Base-by-base conservation (phyloP, 1,139 yeast species). In the Lodderomyces theae region DNA sequence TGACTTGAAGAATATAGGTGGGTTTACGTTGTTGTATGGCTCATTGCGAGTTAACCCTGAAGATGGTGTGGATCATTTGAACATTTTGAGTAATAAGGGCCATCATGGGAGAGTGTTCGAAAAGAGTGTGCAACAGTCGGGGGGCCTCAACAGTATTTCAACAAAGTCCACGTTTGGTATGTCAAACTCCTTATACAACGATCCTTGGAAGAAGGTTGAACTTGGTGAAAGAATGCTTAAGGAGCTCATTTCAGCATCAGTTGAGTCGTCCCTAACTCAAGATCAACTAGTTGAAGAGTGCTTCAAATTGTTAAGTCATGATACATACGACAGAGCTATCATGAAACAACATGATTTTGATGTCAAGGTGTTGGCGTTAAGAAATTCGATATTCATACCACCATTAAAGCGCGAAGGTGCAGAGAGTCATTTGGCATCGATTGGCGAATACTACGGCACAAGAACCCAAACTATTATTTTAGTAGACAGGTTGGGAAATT, bases 21-120 rank as follows among this genome's bases (percentile, higher is more conserved):
- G 95, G n/a, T 90, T 90, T 59, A 80, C 86, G 6, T 64, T 92
- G 47, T 60, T 92, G 33, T 85, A 82, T 57, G 97, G 97, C 0
- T 69, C 72, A 38, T 57, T 82, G 8, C 48, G 52, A 4, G 39
- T 58, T 12, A 54, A 60, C 35, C 51, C 58, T 1, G 36, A 37
- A 11, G 53, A 56, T 4, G 55, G 57, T 4, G 47, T 73, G 10
- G 48, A 65, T 9, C 70, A 68, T 18, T 67, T 77, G 49, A 67
- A 68, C 42, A 71, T 80, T 9, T 56, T 82, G 13, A 75, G 82
- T 25, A 79, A 79, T 51, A 61, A 79, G 36, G 77, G 77, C 4
- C 72, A 69, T 39, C 57, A 56, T 18, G 70, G 71, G 1, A 60
- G 60, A 21, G 59, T 70, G 2, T 66, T 62, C 43, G 56, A 51